A percentile compares a stretch with the other conserved stretches of the same genome.
These are phyloP conservation scores for Rhazya stricta DNA, from an alignment of 257 asterid genomes.

Conservation along the genomic window DNA sequence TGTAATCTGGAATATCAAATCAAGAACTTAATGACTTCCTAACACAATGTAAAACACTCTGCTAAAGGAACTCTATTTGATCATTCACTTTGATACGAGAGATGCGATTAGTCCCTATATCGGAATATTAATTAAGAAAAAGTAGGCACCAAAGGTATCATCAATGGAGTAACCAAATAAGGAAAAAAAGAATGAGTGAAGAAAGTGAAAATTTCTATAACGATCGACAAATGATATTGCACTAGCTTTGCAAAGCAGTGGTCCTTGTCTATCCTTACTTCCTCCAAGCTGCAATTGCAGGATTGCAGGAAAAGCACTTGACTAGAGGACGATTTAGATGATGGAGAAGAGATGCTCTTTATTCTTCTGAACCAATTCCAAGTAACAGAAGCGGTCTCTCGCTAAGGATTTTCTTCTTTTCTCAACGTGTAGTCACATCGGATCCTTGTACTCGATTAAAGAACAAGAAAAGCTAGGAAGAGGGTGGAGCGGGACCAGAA, in stretches of 20 bases:
- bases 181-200: slow-evolving; percentile 15
- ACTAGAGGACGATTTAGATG: slow-evolving; percentile 18
- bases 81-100: no score
- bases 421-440: slow-evolving; percentile 41
- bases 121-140: not conserved
- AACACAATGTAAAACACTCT: no score
- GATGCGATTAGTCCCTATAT: not conserved
- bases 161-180: slow-evolving; percentile 32
- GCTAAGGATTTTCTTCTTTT: not conserved
- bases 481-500: slow-evolving; percentile 28
- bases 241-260: slow-evolving; percentile 27
- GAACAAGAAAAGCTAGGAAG: slow-evolving; percentile 10
- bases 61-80: no score
- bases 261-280: slow-evolving; percentile 23
- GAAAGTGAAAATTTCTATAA: slow-evolving; percentile 1
- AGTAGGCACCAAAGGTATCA: slow-evolving; percentile 18
- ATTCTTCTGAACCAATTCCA: slow-evolving; percentile 25
- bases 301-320: slow-evolving; percentile 15
- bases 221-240: slow-evolving; percentile 33
- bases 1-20: not conserved
- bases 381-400: slow-evolving; percentile 2
- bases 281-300: slow-evolving; percentile 22
- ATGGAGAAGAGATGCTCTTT: slow-evolving; percentile 35
- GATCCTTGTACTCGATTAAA: slow-evolving; percentile 26
- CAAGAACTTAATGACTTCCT: not conserved